phyloP scores from a whole-genome alignment of 2,329 filamentous ascomycete species.

The Diaporthe longicolla region DNA sequence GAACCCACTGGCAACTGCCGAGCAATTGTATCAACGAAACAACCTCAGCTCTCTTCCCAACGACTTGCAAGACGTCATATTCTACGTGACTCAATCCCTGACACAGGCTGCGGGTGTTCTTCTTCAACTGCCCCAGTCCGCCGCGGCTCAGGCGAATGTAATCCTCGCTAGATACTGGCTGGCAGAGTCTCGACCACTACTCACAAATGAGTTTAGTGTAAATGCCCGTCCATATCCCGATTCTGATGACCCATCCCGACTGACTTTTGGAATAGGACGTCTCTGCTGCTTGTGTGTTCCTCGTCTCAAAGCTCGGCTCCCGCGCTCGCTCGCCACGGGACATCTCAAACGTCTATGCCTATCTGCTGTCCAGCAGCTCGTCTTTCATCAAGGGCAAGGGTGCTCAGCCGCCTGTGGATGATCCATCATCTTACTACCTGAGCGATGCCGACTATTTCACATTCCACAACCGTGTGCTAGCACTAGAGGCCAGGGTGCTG shows the following conservation, averaged over 20 bases:
- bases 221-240: conserved; percentile 39
- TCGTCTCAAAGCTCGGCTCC: conserved; percentile 86
- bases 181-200: conserved; percentile 61
- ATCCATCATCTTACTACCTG: conserved; percentile 75
- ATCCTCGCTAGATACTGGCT: conserved; percentile 87
- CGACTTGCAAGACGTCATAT: conserved; percentile 79
- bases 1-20: conserved; percentile 80
- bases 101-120: conserved; percentile 86
- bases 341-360: conserved; percentile 86
- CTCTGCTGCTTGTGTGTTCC: conserved; percentile 85
- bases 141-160: conserved; percentile 88
- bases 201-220: conserved; percentile 71
- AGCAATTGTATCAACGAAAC: conserved; percentile 74
- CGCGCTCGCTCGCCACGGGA: conserved; percentile 83
- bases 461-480: conserved; percentile 75
- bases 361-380: conserved; percentile 77
- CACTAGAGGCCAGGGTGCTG: conserved; percentile 84
- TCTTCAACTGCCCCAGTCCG: conserved; percentile 86
- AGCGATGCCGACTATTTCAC: conserved; percentile 80
- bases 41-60: conserved; percentile 71
- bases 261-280: conserved; percentile 72
- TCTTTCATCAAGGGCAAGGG: conserved; percentile 61
- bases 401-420: conserved; percentile 50
- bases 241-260: neutral
- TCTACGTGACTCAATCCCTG: conserved; percentile 79